Conservation (phyloP, 2,329 filamentous ascomycete genomes). For the Alternaria alternata region DNA sequence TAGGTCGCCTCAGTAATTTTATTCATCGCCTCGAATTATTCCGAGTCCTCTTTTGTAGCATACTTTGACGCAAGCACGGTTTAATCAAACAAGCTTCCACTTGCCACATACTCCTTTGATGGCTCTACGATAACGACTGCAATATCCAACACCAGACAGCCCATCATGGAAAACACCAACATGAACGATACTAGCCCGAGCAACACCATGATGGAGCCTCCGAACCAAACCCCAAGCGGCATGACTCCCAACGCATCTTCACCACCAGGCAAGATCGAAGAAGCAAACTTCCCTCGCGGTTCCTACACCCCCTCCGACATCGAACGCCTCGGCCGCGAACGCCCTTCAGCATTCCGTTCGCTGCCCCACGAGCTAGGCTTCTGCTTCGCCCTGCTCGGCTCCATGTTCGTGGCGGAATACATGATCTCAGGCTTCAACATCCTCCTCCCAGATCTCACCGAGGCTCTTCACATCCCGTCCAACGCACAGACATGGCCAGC, state of each 20-base stretch:
- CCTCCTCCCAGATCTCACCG: conserved; percentile 70
- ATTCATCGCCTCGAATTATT: background rate
- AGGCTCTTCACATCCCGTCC: conserved; percentile 70
- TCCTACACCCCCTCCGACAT: conserved; percentile 51
- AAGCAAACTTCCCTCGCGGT: conserved; percentile 21
- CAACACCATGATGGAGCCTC: background rate
- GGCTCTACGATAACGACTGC: background rate
- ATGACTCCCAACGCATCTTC: background rate
- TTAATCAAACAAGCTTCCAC: background rate
- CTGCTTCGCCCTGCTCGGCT: conserved; percentile 67
- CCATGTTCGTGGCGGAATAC: conserved; percentile 74
- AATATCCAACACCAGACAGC: background rate
- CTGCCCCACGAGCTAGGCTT: conserved; percentile 68
- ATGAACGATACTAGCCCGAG: background rate
- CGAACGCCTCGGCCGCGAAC: conserved; percentile 68
- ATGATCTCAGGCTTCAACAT: conserved; percentile 78
- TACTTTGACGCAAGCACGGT: background rate
- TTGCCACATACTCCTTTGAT: background rate
- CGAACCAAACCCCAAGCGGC: background rate
- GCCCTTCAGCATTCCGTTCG: conserved; percentile 65
- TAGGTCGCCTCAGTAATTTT: background rate
- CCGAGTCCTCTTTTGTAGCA: background rate
- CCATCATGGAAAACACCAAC: background rate
- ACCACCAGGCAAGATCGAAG: conserved; percentile 15
- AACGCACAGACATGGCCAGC: conserved; percentile 62